Conservation (phyloP, 306 rosid genomes). For the Dalbergia oliveri region DNA sequence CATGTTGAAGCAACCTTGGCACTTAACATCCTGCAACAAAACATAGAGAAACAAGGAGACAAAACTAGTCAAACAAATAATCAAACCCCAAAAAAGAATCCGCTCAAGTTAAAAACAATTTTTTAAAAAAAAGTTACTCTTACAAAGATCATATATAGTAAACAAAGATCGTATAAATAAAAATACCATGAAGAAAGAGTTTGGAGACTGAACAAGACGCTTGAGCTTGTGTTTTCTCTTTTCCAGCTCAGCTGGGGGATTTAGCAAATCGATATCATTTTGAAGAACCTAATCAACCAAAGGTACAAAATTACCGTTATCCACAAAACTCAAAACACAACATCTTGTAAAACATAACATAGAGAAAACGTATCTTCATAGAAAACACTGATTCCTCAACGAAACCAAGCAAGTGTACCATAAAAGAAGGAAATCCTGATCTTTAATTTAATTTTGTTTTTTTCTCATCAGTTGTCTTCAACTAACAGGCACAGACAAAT, state of each 20-base stretch:
- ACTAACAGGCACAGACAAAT: neutral
- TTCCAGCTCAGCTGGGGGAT: conserved; percentile 62
- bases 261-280: conserved; percentile 63
- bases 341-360: neutral
- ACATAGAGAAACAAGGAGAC: neutral
- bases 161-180: neutral
- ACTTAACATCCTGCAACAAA: conserved; percentile 60
- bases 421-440: neutral
- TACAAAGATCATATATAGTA: neutral
- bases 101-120: too few species aligned
- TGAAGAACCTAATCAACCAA: conserved; percentile 56
- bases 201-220: conserved; percentile 63
- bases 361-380: neutral
- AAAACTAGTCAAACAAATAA: neutral
- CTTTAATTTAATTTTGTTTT: neutral
- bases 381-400: neutral
- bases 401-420: too few species aligned
- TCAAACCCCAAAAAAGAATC: neutral
- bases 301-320: neutral
- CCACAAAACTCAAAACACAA: neutral
- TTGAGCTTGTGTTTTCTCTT: conserved; percentile 66
- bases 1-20: conserved; percentile 71
- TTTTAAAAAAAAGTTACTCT: too few species aligned
- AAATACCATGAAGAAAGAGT: conserved; percentile 67
- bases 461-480: neutral